Conservation (phyloP, 2,329 filamentous ascomycete species). For the Myriosclerotinia scirpicola region DNA sequence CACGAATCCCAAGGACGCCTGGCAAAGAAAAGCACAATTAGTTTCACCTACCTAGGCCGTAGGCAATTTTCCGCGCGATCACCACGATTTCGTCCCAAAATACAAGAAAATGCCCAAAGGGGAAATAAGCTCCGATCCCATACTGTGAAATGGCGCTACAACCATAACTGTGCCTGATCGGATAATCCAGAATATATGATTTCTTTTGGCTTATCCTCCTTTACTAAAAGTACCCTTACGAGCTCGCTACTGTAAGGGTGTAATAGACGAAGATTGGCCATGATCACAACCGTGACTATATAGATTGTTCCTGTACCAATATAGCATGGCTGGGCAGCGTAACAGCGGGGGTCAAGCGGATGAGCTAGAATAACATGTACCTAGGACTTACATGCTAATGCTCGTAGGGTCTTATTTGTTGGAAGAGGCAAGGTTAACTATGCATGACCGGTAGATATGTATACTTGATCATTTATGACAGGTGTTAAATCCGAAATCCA, state of each 20-base stretch:
- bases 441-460: constrained; percentile 9
- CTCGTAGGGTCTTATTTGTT: constrained; percentile 5
- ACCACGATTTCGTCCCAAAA: background rate
- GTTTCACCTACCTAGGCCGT: background rate
- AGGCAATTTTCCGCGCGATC: background rate
- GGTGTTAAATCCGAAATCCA: background rate
- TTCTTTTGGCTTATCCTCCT: background rate
- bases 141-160: constrained; percentile 6
- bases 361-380: background rate
- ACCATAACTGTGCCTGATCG: constrained; percentile 6
- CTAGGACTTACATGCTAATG: background rate
- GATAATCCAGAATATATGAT: background rate
- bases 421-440: background rate
- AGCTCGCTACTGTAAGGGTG: background rate
- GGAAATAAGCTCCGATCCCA: constrained; percentile 1
- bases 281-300: background rate
- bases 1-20: constrained; percentile 6
- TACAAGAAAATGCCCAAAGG: background rate
- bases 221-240: background rate
- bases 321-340: constrained; percentile 8
- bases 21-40: constrained; percentile 2
- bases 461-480: constrained; percentile 4
- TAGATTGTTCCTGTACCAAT: constrained; percentile 11
- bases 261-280: constrained; percentile 5
- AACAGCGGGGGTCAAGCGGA: constrained; percentile 15